These are phyloP conservation scores for Graphiopsis chlorocephala DNA, from an alignment of 2,329 filamentous ascomycete species.

Conservation along the genomic window DNA sequence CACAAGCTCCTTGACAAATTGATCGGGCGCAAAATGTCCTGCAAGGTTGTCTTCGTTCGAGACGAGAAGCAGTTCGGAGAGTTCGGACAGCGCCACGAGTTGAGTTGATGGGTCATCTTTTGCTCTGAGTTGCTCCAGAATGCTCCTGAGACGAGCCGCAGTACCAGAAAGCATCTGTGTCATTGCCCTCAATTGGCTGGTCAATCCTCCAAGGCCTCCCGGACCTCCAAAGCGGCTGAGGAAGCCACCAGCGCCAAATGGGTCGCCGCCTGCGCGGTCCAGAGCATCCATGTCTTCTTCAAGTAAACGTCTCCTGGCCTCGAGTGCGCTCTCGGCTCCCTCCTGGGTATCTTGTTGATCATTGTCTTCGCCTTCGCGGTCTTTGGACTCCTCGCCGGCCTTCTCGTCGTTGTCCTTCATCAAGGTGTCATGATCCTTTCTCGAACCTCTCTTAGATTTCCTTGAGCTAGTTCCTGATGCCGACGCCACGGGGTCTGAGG, in stretches of 20 bases:
- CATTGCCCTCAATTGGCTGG: conserved; percentile 78
- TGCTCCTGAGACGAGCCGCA: conserved; percentile 69
- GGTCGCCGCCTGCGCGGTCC: conserved; percentile 45
- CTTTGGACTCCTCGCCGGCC: conserved; percentile 32
- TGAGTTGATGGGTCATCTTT: conserved; percentile 86
- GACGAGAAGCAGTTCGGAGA: conserved; percentile 88
- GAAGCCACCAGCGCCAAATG: conserved; percentile 55
- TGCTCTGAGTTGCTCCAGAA: conserved; percentile 62
- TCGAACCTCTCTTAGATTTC: conserved; percentile 32
- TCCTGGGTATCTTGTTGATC: conserved; percentile 46
- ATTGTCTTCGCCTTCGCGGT: conserved; percentile 43
- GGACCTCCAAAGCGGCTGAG: conserved; percentile 62
- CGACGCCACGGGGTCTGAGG: conserved; percentile 37
- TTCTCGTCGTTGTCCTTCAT: conserved; percentile 35
- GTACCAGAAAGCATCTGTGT: conserved; percentile 90
- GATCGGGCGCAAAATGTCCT: conserved; percentile 90
- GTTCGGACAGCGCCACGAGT: conserved; percentile 85
- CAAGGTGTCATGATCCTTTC: conserved; percentile 33
- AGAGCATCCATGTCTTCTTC: conserved; percentile 51
- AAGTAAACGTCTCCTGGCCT: conserved; percentile 64
- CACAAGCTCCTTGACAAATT: conserved; percentile 93
- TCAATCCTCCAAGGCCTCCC: conserved; percentile 56
- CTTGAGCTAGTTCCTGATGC: conserved; percentile 30
- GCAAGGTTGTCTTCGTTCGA: conserved; percentile 96
- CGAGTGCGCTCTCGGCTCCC: conserved; percentile 46